Evolutionary conservation across 371 early-diverging fungal genomes (phyloP).

Genomic region (Mortierella sp.): DNA sequence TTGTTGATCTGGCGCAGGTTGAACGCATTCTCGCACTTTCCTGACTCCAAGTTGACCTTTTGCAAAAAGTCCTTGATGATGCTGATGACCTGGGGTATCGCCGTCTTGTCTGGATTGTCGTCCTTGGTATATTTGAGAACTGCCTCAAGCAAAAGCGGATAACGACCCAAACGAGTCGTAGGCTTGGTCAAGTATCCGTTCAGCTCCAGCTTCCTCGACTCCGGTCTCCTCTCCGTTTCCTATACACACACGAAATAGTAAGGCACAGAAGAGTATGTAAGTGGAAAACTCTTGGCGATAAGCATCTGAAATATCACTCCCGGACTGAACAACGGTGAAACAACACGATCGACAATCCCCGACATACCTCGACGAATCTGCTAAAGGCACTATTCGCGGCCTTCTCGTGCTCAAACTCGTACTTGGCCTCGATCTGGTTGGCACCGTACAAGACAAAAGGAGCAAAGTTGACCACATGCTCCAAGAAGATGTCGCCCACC

Average conservation of each 20-base stretch:
- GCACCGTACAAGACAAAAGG: constrained; percentile 92
- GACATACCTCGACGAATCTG: constrained; percentile 77
- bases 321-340: background rate
- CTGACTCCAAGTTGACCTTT: constrained; percentile 87
- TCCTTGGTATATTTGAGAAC: constrained; percentile 89
- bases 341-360: background rate
- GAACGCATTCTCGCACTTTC: constrained; percentile 85
- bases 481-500: constrained; percentile 89
- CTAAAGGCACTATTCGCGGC: constrained; percentile 75
- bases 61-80: constrained; percentile 77
- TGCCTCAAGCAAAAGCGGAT: constrained; percentile 87
- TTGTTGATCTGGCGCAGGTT: constrained; percentile 73
- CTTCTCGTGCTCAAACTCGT: constrained; percentile 85
- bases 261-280: background rate
- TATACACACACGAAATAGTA: constrained; percentile 35
- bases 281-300: too few relatives aligned
- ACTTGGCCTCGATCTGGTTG: constrained; percentile 87
- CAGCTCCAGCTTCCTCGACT: constrained; percentile 84
- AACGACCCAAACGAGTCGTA: constrained; percentile 90
- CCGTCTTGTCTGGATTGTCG: constrained; percentile 82
- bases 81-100: constrained; percentile 70
- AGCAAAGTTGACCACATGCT: constrained; percentile 78
- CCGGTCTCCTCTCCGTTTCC: constrained; percentile 80
- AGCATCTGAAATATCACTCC: background rate
- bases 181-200: constrained; percentile 89